These are phyloP conservation scores for Colletotrichum navitas DNA, from an alignment of 2,329 filamentous ascomycete genomes.

Conservation along the genomic window DNA sequence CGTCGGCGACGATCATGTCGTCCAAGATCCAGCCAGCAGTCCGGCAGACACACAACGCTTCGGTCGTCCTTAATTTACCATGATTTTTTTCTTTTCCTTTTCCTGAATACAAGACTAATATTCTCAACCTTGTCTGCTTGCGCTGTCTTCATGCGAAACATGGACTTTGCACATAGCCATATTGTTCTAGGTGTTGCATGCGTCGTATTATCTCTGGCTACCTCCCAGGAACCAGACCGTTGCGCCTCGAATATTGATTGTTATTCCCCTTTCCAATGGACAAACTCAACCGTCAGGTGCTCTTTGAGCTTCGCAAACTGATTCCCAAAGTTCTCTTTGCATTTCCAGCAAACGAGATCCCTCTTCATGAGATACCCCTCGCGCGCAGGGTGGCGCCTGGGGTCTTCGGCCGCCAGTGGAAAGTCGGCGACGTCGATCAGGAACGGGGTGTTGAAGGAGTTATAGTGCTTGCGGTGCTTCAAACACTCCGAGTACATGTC, in stretches of 20 bases:
- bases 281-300: conserved; percentile 82
- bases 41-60: conserved; percentile 5
- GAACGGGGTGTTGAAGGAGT: conserved; percentile 89
- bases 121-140: conserved; percentile 2
- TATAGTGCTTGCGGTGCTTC: conserved; percentile 89
- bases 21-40: not conserved
- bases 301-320: conserved; percentile 79
- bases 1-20: conserved; percentile 14
- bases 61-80: conserved; percentile 24
- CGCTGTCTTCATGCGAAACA: not conserved
- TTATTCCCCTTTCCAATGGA: conserved; percentile 78
- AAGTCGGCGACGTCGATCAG: conserved; percentile 84
- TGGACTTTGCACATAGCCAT: conserved; percentile 16
- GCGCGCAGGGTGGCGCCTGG: conserved; percentile 67
- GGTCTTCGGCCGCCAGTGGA: conserved; percentile 76
- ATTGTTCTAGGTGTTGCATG: conserved; percentile 11
- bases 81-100: not conserved
- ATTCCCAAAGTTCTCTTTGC: conserved; percentile 79
- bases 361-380: conserved; percentile 69
- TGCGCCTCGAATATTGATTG: not conserved
- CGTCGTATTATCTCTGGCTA: not conserved
- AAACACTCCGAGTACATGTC: conserved; percentile 81
- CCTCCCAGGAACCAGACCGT: not conserved
- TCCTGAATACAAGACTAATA: conserved; percentile 22
- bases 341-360: conserved; percentile 88